Percentiles rank a stretch among this genome's conserved stretches.
Evolutionary conservation across 1,284 basidiomycete genomes (phyloP).

Genomic region (Puccinia polysora): DNA sequence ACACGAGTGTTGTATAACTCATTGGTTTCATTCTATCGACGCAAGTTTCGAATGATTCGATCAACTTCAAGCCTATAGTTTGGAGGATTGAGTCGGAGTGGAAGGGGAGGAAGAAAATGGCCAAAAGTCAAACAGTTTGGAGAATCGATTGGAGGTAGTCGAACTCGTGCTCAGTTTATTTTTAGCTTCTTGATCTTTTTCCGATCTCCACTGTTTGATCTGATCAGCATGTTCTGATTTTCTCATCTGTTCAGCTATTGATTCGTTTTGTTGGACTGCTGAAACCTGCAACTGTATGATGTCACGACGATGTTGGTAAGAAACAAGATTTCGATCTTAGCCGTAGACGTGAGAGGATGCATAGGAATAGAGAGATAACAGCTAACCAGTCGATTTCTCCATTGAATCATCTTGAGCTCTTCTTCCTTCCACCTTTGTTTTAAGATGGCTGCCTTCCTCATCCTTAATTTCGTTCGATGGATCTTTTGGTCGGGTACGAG

Average conservation of each 20-base stretch:
- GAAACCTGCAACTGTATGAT: constrained; percentile 9
- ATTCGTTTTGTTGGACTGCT: constrained; percentile 18
- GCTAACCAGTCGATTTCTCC: constrained; percentile 28
- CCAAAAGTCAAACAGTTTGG: constrained; percentile 19
- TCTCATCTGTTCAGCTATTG: not conserved
- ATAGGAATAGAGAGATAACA: not conserved
- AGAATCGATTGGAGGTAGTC: not conserved
- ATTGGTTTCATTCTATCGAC: no score
- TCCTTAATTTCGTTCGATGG: constrained; percentile 4
- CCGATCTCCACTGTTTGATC: constrained; percentile 6
- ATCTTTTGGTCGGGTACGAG: constrained; percentile 31
- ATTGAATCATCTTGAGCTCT: constrained; percentile 20
- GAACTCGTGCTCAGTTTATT: not conserved
- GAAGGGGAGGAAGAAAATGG: not conserved
- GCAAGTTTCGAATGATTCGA: no score
- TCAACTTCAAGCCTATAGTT: no score
- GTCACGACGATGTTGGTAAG: no score
- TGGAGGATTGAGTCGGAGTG: no score
- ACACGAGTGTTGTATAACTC: no score
- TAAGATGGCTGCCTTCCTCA: constrained; percentile 20
- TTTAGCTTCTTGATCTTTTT: not conserved
- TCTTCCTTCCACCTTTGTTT: constrained; percentile 36
- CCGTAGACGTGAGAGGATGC: not conserved
- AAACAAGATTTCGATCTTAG: not conserved
- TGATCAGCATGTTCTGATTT: constrained; percentile 15